Conservation (phyloP, 352 stramenopile species). For the Phytophthora syringae region DNA sequence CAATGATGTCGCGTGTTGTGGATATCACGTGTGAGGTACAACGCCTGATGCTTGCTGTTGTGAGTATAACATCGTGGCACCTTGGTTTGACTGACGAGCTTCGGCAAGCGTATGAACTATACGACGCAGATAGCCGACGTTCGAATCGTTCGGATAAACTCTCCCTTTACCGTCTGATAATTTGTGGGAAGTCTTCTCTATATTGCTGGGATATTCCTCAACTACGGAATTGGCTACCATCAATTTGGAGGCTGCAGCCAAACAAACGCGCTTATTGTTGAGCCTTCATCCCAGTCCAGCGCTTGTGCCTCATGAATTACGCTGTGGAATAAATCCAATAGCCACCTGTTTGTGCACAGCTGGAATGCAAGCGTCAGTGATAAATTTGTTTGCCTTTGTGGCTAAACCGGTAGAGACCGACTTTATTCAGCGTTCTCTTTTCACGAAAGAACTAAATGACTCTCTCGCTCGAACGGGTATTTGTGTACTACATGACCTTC, state of each 20-base stretch:
- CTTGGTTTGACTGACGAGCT: constrained; percentile 26
- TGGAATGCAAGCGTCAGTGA: constrained; percentile 8
- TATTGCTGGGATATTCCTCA: background rate
- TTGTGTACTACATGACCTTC: constrained; percentile 56
- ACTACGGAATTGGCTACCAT: background rate
- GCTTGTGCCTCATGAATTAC: constrained; percentile 9
- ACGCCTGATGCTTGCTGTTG: constrained; percentile 10
- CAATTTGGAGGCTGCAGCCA: constrained; percentile 1
- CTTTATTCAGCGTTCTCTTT: constrained; percentile 11
- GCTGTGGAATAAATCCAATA: background rate
- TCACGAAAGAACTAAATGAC: constrained; percentile 13
- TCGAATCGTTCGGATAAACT: background rate
- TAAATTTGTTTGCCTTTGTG: constrained; percentile 32
- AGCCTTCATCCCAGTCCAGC: constrained; percentile 24
- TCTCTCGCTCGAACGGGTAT: constrained; percentile 41
- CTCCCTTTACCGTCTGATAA: background rate
- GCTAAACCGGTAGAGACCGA: constrained; percentile 4
- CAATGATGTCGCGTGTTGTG: constrained; percentile 7
- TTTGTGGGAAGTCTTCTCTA: constrained; percentile 18
- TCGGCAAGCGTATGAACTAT: constrained; percentile 17
- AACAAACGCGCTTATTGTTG: constrained; percentile 15
- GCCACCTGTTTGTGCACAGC: background rate
- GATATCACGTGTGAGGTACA: constrained; percentile 16
- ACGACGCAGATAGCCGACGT: background rate
- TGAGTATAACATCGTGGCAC: constrained; percentile 29